A percentile compares a stretch with the other conserved stretches of the same genome.
Evolutionary conservation across 1,284 basidiomycete genomes (phyloP).

Genomic region (Heimioporus retisporus): DNA sequence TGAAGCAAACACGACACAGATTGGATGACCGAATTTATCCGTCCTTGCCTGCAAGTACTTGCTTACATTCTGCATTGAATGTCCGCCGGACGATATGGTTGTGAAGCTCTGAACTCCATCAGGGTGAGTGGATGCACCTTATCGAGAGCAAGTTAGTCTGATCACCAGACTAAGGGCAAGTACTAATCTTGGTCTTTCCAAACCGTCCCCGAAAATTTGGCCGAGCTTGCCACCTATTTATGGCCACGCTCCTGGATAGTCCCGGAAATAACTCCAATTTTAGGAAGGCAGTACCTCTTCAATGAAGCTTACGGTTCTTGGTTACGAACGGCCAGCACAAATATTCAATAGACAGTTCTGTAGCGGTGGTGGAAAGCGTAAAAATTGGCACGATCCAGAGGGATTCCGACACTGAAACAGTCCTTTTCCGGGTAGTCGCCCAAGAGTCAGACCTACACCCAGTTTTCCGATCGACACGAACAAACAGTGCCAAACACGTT

Average conservation of each 20-base stretch:
- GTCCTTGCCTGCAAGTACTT: background rate
- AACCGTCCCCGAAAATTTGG: background rate
- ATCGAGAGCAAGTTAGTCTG: conserved; percentile 1
- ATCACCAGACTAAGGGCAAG: background rate
- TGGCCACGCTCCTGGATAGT: background rate
- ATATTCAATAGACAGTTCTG: too few species aligned
- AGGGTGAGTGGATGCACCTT: conserved; percentile 1
- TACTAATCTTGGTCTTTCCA: background rate
- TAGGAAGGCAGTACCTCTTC: too few species aligned
- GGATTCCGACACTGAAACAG: too few species aligned
- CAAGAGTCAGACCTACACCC: too few species aligned
- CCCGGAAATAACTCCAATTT: background rate
- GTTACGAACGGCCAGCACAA: too few species aligned
- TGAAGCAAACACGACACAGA: conserved; percentile 15
- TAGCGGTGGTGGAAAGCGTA: too few species aligned
- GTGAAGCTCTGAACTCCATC: too few species aligned
- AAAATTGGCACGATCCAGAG: too few species aligned
- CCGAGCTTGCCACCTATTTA: background rate
- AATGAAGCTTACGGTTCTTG: too few species aligned
- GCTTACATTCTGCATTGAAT: conserved; percentile 2
- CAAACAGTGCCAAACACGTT: too few species aligned
- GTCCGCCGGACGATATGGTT: conserved; percentile 8
- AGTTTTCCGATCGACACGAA: too few species aligned
- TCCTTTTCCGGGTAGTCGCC: too few species aligned
- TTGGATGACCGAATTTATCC: background rate